A percentile compares a stretch with the other conserved stretches of the same genome.
Conservation (phyloP, 1,284 basidiomycete species). For the Ganoderma boninense region DNA sequence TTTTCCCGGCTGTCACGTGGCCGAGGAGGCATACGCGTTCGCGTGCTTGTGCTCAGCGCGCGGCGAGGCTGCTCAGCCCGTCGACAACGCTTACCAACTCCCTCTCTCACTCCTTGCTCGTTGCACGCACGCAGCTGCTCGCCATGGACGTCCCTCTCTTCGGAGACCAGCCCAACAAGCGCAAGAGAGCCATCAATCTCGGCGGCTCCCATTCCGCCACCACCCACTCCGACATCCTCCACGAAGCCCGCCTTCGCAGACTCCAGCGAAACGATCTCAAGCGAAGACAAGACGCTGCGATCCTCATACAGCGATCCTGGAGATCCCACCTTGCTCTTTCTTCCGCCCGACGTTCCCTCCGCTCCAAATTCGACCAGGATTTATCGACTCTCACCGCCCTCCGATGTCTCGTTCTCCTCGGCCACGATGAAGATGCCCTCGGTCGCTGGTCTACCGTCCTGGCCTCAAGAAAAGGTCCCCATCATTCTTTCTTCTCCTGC, state of each 20-base stretch:
- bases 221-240: conserved; percentile 64
- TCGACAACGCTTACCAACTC: not conserved
- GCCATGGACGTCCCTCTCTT: conserved; percentile 47
- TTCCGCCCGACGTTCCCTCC: conserved; percentile 51
- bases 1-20: conserved; percentile 21
- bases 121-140: not conserved
- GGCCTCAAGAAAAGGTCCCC: conserved; percentile 49
- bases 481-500: too few relatives aligned
- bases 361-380: conserved; percentile 56
- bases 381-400: conserved; percentile 60
- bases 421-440: conserved; percentile 61
- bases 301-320: conserved; percentile 76
- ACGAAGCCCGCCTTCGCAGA: conserved; percentile 66
- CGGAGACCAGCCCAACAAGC: conserved; percentile 50
- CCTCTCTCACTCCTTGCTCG: not conserved
- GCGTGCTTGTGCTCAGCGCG: not conserved
- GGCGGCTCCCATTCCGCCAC: conserved; percentile 66
- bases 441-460: conserved; percentile 57
- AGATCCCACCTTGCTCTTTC: conserved; percentile 55
- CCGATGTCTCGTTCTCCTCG: conserved; percentile 67
- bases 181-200: conserved; percentile 77
- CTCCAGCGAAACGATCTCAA: conserved; percentile 64
- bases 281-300: conserved; percentile 62
- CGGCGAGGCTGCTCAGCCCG: not conserved
- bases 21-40: conserved; percentile 20